These are phyloP conservation scores for Aspergillus biplanus DNA, from an alignment of 495 filamentous ascomycete genomes.

Conservation along the genomic window DNA sequence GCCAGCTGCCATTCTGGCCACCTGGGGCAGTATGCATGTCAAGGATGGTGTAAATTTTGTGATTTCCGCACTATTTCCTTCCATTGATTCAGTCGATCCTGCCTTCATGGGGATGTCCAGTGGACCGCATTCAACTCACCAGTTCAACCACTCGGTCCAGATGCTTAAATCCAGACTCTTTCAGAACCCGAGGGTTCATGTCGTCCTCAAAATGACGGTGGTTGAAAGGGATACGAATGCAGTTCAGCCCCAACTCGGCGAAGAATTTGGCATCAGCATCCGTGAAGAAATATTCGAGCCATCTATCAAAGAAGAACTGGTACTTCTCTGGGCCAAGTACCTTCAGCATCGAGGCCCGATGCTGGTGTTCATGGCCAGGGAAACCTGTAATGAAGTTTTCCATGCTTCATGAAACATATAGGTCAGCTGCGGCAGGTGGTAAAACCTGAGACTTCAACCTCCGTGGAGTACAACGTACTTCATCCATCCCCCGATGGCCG, in stretches of 20 bases:
- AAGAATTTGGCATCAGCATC: constrained; percentile 64
- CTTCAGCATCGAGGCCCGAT: constrained; percentile 56
- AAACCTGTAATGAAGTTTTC: constrained; percentile 74
- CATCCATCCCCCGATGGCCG: no score
- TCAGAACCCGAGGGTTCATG: constrained; percentile 61
- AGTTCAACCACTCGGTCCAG: constrained; percentile 62
- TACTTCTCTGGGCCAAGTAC: constrained; percentile 55
- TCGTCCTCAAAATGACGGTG: constrained; percentile 69
- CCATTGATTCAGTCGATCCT: neutral
- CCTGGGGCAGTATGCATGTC: constrained; percentile 68
- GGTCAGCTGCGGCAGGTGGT: no score
- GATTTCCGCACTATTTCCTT: constrained; percentile 48
- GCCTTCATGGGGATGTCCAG: no score
- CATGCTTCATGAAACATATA: constrained; percentile 45
- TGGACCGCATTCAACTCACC: no score
- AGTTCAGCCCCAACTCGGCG: constrained; percentile 60
- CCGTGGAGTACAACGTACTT: no score
- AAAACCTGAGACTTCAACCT: constrained; percentile 41
- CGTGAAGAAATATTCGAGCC: constrained; percentile 68
- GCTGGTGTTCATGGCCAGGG: constrained; percentile 60
- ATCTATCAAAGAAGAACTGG: constrained; percentile 54
- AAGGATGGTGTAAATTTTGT: constrained; percentile 63
- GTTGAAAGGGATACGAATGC: constrained; percentile 66
- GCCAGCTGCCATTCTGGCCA: constrained; percentile 69
- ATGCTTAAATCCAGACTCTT: constrained; percentile 59